Base-by-base conservation (phyloP, 2,329 filamentous ascomycete species). In the Apiospora malaysiana region DNA sequence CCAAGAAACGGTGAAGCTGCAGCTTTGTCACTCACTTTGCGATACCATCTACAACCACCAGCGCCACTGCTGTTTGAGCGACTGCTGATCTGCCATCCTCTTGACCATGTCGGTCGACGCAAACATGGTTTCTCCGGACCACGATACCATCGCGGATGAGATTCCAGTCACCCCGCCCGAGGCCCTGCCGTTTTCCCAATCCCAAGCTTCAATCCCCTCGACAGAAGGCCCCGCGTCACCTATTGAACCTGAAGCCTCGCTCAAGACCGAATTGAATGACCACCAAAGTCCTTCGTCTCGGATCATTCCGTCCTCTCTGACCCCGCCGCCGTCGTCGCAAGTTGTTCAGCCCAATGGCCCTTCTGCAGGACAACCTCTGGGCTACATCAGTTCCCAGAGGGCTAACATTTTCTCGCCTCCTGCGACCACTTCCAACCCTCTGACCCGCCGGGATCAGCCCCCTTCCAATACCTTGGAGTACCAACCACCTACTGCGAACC, bases 261-360 rank as follows among this genome's bases (percentile, higher is more conserved):
- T 89, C 78, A 85, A 83, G 75, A 85, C 84, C 4, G 86, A 89
- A 72, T 71, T 79, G 71, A 86, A 84, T 76, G 85, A 88, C 70
- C 85, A 87, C 66, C 79, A 82, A 49, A 78, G 79, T 1, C 76
- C 77, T 23, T 77, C 82, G n/a, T 81, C 83, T 37, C 78, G 76
- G 18, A 80, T 89, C 68, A 88, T 90, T 70, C 87, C 87, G 5
- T 89, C 88, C 2, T 90, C 88, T 32, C 79, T 89, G 68, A 89
- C 88, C 2, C 88, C 88, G 4, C 88, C 87, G 32, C 87, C 87
- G 0, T 89, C 87, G 0, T 88, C 86, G 1, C 87, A 89, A 75
- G 76, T 84, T 7, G 81, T 81, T 21, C 81, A 79, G 42, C 76
- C 71, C 56, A 78, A 76, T 68, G 74, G 70, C 25, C 76, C 74